phyloP scores from a whole-genome alignment of 495 filamentous ascomycete genomes.

The Aspergillus haitiensis region DNA sequence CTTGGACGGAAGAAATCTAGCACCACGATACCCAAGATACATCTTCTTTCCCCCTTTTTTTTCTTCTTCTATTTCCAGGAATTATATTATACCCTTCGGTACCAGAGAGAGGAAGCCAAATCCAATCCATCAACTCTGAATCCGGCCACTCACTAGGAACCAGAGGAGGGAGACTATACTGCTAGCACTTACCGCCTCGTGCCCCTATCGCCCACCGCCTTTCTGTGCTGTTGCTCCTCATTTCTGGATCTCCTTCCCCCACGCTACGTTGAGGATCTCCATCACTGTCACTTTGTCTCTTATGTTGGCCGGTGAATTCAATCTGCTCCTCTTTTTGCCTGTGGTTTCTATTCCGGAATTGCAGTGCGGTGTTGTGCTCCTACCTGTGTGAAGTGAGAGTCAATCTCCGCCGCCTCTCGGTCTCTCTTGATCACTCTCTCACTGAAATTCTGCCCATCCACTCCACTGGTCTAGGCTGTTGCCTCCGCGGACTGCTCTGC shows the following conservation, averaged over 20 bases:
- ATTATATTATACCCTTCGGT: not conserved
- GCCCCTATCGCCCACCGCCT: conserved; percentile 12
- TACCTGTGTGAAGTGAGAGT: conserved; percentile 10
- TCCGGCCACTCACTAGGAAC: not conserved
- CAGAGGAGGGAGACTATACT: conserved; percentile 24
- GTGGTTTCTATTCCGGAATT: not conserved
- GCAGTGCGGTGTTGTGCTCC: not conserved
- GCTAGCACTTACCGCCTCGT: conserved; percentile 20
- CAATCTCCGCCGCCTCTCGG: conserved; percentile 9
- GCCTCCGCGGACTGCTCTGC: conserved; percentile 21
- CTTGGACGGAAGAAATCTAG: conserved; percentile 2
- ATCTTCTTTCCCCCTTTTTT: not conserved
- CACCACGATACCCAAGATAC: not conserved
- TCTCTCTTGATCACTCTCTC: not conserved
- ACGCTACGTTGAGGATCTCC: conserved; percentile 14
- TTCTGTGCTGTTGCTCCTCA: conserved; percentile 24
- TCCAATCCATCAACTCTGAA: not conserved
- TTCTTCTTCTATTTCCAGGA: not conserved
- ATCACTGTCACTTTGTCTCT: conserved; percentile 5
- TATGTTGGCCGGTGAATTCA: not conserved
- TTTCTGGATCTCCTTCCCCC: conserved; percentile 11
- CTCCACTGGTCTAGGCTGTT: conserved; percentile 27
- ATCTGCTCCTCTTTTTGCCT: conserved; percentile 3
- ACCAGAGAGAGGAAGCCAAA: conserved; percentile 1
- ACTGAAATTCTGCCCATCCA: conserved; percentile 13